A percentile compares a stretch with the other conserved stretches of the same genome.
These are phyloP conservation scores for Gracilaria vermiculophylla DNA, from an alignment of 23 red algal species.

Conservation along the genomic window DNA sequence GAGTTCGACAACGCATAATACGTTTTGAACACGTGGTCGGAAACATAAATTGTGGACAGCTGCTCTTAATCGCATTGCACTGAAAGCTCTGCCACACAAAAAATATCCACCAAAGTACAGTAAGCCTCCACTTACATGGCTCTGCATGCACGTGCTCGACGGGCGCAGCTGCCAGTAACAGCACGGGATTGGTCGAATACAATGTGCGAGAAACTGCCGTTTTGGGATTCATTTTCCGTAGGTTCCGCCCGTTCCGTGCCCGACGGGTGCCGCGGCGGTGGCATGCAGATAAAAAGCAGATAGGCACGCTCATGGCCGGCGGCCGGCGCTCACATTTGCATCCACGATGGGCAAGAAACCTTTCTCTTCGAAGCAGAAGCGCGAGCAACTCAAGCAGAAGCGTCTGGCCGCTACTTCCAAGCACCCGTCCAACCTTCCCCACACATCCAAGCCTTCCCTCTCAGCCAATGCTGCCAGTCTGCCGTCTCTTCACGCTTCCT, in stretches of 20 bases:
- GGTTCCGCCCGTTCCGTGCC: neutral
- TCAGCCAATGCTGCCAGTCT: neutral
- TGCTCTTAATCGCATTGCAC: neutral
- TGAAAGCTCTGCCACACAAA: neutral
- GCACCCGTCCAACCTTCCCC: neutral
- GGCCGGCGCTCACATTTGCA: neutral
- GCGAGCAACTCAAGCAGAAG: slow-evolving; percentile 66
- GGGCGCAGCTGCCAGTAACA: neutral
- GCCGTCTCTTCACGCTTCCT: slow-evolving; percentile 2
- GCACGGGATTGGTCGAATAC: neutral
- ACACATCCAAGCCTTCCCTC: neutral
- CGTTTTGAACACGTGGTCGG: neutral
- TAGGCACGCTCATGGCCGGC: neutral
- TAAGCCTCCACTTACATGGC: neutral
- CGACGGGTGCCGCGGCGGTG: neutral
- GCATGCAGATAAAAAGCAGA: neutral
- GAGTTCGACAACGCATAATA: neutral
- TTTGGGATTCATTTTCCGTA: neutral
- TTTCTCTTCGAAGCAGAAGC: slow-evolving; percentile 67
- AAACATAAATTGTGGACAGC: slow-evolving; percentile 1
- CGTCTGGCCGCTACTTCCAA: slow-evolving; percentile 37
- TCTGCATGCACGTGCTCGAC: neutral
- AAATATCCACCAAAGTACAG: slow-evolving; percentile 11
- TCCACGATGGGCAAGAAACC: slow-evolving; percentile 76
- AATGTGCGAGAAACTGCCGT: slow-evolving; percentile 4